A percentile compares a stretch with the other conserved stretches of the same genome.
Conservation (phyloP, 2,329 filamentous ascomycete species). For the Pleochaeta shiraiana region DNA sequence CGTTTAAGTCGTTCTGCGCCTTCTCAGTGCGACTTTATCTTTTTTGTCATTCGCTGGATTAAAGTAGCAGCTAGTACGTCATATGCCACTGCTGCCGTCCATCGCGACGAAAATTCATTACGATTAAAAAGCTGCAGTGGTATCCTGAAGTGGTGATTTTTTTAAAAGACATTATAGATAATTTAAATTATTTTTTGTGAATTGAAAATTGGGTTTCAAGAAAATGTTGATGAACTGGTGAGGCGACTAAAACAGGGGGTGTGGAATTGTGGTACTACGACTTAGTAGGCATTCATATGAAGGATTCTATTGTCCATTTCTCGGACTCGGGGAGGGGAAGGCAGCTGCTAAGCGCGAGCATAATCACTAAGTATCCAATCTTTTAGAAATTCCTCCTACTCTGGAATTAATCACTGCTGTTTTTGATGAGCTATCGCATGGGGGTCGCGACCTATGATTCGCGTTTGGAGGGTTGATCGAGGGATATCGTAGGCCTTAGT, state of each 20-base stretch:
- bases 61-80: neutral
- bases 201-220: neutral
- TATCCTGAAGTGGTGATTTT: neutral
- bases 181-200: neutral
- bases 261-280: neutral
- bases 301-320: neutral
- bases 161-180: neutral
- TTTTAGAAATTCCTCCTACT: neutral
- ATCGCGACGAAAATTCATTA: neutral
- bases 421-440: neutral
- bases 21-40: neutral
- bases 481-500: neutral
- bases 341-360: neutral
- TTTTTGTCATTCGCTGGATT: neutral
- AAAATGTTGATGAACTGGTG: neutral
- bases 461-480: neutral
- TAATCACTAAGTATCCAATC: neutral
- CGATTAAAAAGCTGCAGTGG: conserved; percentile 3
- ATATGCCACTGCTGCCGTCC: neutral
- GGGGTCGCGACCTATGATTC: neutral
- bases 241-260: neutral
- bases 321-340: neutral
- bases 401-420: neutral
- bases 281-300: neutral
- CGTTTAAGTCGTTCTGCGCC: neutral